These are phyloP conservation scores for Fusarium oxysporum DNA, from an alignment of 2,329 filamentous ascomycete genomes.

Conservation along the genomic window DNA sequence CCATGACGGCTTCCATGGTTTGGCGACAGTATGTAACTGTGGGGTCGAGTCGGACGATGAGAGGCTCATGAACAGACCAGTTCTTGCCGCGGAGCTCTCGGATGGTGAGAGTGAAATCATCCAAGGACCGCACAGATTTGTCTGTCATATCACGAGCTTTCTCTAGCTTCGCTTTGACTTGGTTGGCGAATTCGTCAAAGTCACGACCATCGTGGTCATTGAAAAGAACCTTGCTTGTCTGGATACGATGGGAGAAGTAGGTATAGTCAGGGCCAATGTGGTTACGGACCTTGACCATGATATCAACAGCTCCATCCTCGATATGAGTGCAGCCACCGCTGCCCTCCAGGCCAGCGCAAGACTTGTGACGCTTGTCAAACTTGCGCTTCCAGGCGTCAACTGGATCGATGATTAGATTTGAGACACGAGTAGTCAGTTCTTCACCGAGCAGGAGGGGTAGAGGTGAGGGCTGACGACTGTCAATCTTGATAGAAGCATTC, in stretches of 20 bases:
- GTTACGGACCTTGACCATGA: slow-evolving; percentile 61
- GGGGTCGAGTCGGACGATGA: slow-evolving; percentile 58
- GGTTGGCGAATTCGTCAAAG: slow-evolving; percentile 58
- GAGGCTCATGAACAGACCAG: slow-evolving; percentile 61
- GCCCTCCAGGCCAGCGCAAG: slow-evolving; percentile 52
- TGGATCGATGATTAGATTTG: slow-evolving; percentile 55
- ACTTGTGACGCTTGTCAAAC: slow-evolving; percentile 55
- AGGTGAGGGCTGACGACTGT: slow-evolving; percentile 61
- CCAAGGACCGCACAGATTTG: slow-evolving; percentile 52
- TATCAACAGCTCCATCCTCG: slow-evolving; percentile 58
- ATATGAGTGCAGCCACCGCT: slow-evolving; percentile 54
- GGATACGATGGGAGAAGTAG: slow-evolving; percentile 57
- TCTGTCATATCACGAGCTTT: slow-evolving; percentile 57
- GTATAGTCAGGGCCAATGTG: slow-evolving; percentile 61
- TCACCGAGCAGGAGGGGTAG: slow-evolving; percentile 60
- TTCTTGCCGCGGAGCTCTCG: slow-evolving; percentile 58
- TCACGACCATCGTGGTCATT: slow-evolving; percentile 55
- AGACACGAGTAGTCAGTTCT: slow-evolving; percentile 59
- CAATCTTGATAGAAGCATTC: slow-evolving; percentile 53
- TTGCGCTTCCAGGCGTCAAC: slow-evolving; percentile 56
- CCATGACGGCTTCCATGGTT: slow-evolving; percentile 61
- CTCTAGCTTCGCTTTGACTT: slow-evolving; percentile 53
- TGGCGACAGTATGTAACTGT: slow-evolving; percentile 57
- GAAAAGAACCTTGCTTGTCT: slow-evolving; percentile 60
- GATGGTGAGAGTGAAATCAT: slow-evolving; percentile 63